These are phyloP conservation scores for Paramyrothecium roridum DNA, from an alignment of 2,329 filamentous ascomycete genomes.

Conservation along the genomic window DNA sequence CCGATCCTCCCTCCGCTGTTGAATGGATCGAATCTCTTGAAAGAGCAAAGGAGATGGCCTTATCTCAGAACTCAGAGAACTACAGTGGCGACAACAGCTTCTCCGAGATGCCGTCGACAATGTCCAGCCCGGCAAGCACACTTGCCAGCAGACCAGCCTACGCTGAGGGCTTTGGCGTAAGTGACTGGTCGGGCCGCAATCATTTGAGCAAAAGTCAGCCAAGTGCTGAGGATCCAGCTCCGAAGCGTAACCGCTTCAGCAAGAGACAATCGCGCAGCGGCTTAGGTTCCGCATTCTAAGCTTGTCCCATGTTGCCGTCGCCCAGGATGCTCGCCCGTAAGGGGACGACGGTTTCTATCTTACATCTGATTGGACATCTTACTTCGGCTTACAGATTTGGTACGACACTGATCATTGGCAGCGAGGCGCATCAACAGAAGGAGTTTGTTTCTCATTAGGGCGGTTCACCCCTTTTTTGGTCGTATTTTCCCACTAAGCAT, in stretches of 20 bases:
- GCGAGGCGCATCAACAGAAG: conserved; percentile 27
- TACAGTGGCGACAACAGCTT: conserved; percentile 68
- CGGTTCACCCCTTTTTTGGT: conserved; percentile 10
- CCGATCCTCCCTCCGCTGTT: conserved; percentile 68
- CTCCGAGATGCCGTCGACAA: conserved; percentile 64
- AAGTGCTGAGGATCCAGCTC: conserved; percentile 47
- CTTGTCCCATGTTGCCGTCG: not conserved
- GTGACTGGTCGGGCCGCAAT: conserved; percentile 52
- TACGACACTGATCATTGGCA: conserved; percentile 25
- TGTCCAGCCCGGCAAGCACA: conserved; percentile 77
- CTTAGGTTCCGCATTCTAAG: conserved; percentile 80
- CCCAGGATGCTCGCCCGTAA: not conserved
- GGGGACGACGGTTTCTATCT: conserved; percentile 3
- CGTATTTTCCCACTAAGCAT: not conserved
- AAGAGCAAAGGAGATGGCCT: conserved; percentile 78
- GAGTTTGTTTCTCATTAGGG: conserved; percentile 20
- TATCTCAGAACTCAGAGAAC: conserved; percentile 66
- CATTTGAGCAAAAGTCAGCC: conserved; percentile 59
- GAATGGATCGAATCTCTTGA: conserved; percentile 93
- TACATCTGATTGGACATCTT: conserved; percentile 15
- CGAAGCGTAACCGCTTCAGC: conserved; percentile 72
- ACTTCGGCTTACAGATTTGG: conserved; percentile 17
- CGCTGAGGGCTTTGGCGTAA: conserved; percentile 44
- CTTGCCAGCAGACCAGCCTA: conserved; percentile 57
- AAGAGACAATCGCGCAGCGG: conserved; percentile 93